Evolutionary conservation across 257 asterid species (phyloP), one percentile per base, ranked within the genome.

Genomic region (Solanum paucissectum): DNA sequence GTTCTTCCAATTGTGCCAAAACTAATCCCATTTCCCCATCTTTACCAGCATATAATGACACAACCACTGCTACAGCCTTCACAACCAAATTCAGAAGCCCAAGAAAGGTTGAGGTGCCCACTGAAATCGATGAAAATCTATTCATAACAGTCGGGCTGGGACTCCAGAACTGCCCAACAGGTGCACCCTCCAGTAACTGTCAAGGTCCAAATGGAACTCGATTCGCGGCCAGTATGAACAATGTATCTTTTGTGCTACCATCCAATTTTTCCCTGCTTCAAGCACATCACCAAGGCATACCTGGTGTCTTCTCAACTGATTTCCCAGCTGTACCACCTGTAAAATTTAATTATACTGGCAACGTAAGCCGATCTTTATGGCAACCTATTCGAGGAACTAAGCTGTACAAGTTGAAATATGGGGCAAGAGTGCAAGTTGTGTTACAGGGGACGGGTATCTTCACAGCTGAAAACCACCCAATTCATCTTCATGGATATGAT

Each of bases 161-260:
- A 68, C 94, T 95, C 85, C 88, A 90, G 60, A 92, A 86, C 12
- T 96, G 98, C 87, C 94, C 98, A 2, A 89, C 60, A 0, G 93
- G 98, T 13, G 71, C 93, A 58, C 68, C 90, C 12, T 34, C 92
- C 12, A 76, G 87, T 25, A 93, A 81, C 83, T 96, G 99, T 75
- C 98, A 95, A 85, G 99, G 98, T 4, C 99, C 99, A 3, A 96
- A 94, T 7, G 98, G 97, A 12, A 96, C 97, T 1, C 95, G 99
- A 4, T 94, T 96, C 42, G n/a, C 98, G 3, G 97, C 98, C 23
- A 94, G 98, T 92, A 95, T 96, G 98, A 96, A 96, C 91, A 96
- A 96, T n/a, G 91, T 89, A 2, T 96, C 99, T 1, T 96, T 96
- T 13, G 94, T 92, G 34, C 94, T 96, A 29, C 99, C 99, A 1